phyloP scores from a whole-genome alignment of 2,329 filamentous ascomycete species.

The Aspergillus glaucus region DNA sequence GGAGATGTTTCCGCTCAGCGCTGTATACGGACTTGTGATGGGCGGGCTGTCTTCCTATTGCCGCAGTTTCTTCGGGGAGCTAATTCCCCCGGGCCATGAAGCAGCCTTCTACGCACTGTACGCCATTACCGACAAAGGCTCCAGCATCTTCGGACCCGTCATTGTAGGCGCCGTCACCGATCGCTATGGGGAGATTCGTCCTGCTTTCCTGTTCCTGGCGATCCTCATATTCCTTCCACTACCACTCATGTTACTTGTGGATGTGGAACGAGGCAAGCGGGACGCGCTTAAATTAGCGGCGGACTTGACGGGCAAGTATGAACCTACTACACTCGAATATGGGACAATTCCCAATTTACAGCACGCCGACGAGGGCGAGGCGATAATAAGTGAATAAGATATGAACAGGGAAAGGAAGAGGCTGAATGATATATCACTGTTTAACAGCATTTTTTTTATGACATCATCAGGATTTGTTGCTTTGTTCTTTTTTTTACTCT shows the following conservation, averaged over 20 bases:
- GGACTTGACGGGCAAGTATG: constrained; percentile 32
- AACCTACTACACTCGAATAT: constrained; percentile 18
- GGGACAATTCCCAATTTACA: constrained; percentile 12
- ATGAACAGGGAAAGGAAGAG: not conserved
- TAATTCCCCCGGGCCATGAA: constrained; percentile 90
- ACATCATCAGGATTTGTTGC: too few relatives aligned
- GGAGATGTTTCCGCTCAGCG: constrained; percentile 93
- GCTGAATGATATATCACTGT: not conserved
- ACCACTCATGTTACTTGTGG: constrained; percentile 75
- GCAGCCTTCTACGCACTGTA: constrained; percentile 95
- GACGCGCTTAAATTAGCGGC: constrained; percentile 62
- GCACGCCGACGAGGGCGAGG: constrained; percentile 1
- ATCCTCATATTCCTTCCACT: constrained; percentile 77
- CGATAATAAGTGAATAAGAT: not conserved
- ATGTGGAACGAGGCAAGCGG: constrained; percentile 70
- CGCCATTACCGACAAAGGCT: constrained; percentile 95
- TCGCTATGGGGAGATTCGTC: constrained; percentile 68
- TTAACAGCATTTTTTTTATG: not conserved
- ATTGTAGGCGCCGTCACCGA: constrained; percentile 94
- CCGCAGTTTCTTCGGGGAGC: constrained; percentile 81
- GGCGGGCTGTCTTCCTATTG: constrained; percentile 92
- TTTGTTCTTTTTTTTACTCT: too few relatives aligned
- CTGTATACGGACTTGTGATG: constrained; percentile 86
- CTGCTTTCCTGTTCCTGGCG: constrained; percentile 88
- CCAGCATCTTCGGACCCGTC: constrained; percentile 84